Conservation (phyloP, 2,329 filamentous ascomycete genomes). For the Microcyclospora pomicola region DNA sequence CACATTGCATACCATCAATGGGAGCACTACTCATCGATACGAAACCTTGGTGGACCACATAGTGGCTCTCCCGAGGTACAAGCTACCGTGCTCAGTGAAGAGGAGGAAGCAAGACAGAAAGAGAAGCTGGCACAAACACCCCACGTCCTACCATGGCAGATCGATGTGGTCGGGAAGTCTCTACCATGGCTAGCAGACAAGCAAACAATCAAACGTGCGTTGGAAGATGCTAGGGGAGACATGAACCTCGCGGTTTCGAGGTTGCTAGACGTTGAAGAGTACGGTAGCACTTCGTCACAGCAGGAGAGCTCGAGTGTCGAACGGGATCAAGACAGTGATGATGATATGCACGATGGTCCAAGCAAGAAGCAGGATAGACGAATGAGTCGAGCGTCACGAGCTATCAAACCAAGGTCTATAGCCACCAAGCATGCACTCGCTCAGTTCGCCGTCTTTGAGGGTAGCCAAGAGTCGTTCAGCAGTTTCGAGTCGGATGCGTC, state of each 20-base stretch:
- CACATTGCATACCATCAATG: slow-evolving; percentile 40
- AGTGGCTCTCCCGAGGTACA: slow-evolving; percentile 39
- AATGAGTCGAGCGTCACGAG: slow-evolving; percentile 30
- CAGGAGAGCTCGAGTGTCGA: slow-evolving; percentile 37
- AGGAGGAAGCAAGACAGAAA: slow-evolving; percentile 28
- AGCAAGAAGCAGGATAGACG: slow-evolving; percentile 39
- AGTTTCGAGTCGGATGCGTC: slow-evolving; percentile 21
- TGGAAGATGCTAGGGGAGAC: slow-evolving; percentile 41
- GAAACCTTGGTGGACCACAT: slow-evolving; percentile 46
- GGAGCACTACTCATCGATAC: slow-evolving; percentile 55
- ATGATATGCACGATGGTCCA: slow-evolving; percentile 33
- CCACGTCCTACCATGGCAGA: slow-evolving; percentile 40
- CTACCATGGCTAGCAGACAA: slow-evolving; percentile 38
- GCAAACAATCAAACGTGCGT: slow-evolving; percentile 36
- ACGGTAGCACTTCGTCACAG: slow-evolving; percentile 28
- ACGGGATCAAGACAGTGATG: slow-evolving; percentile 38
- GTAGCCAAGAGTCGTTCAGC: slow-evolving; percentile 23
- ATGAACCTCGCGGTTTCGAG: slow-evolving; percentile 40
- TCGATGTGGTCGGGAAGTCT: slow-evolving; percentile 38
- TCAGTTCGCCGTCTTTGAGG: slow-evolving; percentile 17
- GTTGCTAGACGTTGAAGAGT: slow-evolving; percentile 36
- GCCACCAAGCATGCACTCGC: slow-evolving; percentile 19
- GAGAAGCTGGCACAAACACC: slow-evolving; percentile 25
- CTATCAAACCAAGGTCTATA: slow-evolving; percentile 14
- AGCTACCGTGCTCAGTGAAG: slow-evolving; percentile 23